phyloP scores from a whole-genome alignment of 441 rosid genomes.

The Adansonia madagascariensis region DNA sequence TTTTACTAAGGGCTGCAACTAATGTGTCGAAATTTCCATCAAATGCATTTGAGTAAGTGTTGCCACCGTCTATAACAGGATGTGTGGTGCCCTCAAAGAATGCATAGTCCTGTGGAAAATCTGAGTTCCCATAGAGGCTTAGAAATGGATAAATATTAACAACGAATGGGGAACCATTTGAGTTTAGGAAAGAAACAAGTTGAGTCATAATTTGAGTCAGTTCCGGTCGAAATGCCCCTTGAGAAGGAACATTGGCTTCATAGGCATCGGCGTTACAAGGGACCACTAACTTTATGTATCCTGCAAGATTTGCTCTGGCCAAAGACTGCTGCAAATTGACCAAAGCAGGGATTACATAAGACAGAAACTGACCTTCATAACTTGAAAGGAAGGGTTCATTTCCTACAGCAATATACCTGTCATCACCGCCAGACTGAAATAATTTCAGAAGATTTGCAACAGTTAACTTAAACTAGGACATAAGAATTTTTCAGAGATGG shows the following conservation, averaged over 20 bases:
- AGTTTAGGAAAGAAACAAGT: slow-evolving; percentile 73
- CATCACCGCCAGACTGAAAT: slow-evolving; percentile 25
- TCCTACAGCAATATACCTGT: slow-evolving; percentile 87
- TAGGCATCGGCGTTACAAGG: slow-evolving; percentile 98
- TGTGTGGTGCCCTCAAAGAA: slow-evolving; percentile 86
- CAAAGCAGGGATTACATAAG: slow-evolving; percentile 77
- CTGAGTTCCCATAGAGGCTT: slow-evolving; percentile 83
- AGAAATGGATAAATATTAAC: slow-evolving; percentile 96
- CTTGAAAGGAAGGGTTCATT: slow-evolving; percentile 89
- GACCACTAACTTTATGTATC: slow-evolving; percentile 77
- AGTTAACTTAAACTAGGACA: neutral
- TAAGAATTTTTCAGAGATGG: neutral
- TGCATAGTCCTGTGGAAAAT: slow-evolving; percentile 93
- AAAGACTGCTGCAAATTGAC: slow-evolving; percentile 81
- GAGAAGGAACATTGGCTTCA: slow-evolving; percentile 77
- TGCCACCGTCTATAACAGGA: slow-evolving; percentile 77
- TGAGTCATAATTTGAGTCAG: slow-evolving; percentile 82
- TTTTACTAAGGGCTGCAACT: slow-evolving; percentile 77
- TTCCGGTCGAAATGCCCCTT: slow-evolving; percentile 85
- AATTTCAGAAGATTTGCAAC: slow-evolving; percentile 16
- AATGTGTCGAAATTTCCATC: slow-evolving; percentile 94
- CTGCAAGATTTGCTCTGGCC: slow-evolving; percentile 77
- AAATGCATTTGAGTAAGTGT: slow-evolving; percentile 80
- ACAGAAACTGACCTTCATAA: slow-evolving; percentile 69
- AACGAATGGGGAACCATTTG: slow-evolving; percentile 87